These are phyloP conservation scores for Diaporthe sp. DNA, from an alignment of 2,329 filamentous ascomycete species.

Conservation along the genomic window DNA sequence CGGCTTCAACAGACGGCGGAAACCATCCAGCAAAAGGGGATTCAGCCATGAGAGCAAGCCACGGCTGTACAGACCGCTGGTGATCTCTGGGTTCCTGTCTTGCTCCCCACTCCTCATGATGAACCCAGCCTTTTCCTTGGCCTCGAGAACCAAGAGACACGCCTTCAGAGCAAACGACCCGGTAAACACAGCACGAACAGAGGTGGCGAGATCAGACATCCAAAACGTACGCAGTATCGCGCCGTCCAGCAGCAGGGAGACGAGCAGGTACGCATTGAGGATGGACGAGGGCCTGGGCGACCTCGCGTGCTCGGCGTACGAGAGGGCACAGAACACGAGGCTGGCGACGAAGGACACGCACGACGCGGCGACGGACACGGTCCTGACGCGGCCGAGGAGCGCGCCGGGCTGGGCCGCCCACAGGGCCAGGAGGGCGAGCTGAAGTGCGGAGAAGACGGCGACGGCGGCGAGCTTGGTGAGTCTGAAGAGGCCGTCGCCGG, in stretches of 20 bases:
- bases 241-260: constrained; percentile 47
- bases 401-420: constrained; percentile 42
- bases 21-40: constrained; percentile 49
- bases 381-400: constrained; percentile 37
- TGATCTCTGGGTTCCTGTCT: constrained; percentile 47
- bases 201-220: constrained; percentile 38
- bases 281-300: constrained; percentile 46
- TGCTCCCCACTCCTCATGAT: constrained; percentile 37
- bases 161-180: constrained; percentile 49
- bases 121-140: constrained; percentile 48
- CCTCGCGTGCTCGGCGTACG: constrained; percentile 46
- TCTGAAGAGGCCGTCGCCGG: constrained; percentile 38
- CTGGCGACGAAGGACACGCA: constrained; percentile 46
- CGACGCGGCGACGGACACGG: constrained; percentile 45
- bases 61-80: constrained; percentile 51
- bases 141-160: constrained; percentile 50
- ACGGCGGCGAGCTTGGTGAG: constrained; percentile 42
- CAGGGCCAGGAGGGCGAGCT: constrained; percentile 46
- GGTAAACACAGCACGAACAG: constrained; percentile 48
- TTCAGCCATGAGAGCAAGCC: constrained; percentile 53
- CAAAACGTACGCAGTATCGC: constrained; percentile 49
- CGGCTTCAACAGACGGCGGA: constrained; percentile 46
- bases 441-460: constrained; percentile 43
- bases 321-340: constrained; percentile 45
- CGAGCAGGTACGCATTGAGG: constrained; percentile 47